Conservation (phyloP, 768 basidiomycete genomes). For the Leccinum subtestaceum region DNA sequence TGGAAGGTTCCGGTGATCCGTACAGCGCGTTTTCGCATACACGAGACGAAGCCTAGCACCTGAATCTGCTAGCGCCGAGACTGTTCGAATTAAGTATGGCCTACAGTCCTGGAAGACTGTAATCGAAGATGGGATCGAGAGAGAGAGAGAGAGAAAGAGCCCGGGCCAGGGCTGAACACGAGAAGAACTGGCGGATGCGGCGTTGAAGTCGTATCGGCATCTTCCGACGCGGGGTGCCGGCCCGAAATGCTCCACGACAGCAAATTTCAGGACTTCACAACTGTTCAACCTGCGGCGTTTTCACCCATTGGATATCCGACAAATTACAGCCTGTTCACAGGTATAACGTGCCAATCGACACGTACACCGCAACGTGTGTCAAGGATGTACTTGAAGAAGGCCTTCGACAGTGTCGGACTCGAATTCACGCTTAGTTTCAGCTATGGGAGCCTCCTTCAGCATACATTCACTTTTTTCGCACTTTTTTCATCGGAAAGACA, state of each 20-base stretch:
- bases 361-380: background rate
- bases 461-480: background rate
- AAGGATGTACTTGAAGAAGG: background rate
- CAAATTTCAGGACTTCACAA: background rate
- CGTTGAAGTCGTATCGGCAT: too few relatives aligned
- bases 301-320: background rate
- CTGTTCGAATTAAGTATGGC: background rate
- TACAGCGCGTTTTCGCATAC: background rate
- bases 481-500: background rate
- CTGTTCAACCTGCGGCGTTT: background rate
- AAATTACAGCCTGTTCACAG: background rate
- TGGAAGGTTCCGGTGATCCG: background rate
- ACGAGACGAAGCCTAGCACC: background rate
- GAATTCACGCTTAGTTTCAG: background rate
- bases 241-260: background rate
- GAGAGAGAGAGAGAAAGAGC: background rate
- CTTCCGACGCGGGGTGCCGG: too few relatives aligned
- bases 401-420: background rate
- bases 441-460: background rate
- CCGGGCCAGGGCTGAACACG: too few relatives aligned
- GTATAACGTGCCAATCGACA: background rate
- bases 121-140: background rate
- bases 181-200: too few relatives aligned
- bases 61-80: background rate
- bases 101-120: background rate